Evolutionary conservation across 2,329 filamentous ascomycete species (phyloP), one percentile per base, ranked within the genome.

Genomic region (Pyrenophora tritici-repentis): DNA sequence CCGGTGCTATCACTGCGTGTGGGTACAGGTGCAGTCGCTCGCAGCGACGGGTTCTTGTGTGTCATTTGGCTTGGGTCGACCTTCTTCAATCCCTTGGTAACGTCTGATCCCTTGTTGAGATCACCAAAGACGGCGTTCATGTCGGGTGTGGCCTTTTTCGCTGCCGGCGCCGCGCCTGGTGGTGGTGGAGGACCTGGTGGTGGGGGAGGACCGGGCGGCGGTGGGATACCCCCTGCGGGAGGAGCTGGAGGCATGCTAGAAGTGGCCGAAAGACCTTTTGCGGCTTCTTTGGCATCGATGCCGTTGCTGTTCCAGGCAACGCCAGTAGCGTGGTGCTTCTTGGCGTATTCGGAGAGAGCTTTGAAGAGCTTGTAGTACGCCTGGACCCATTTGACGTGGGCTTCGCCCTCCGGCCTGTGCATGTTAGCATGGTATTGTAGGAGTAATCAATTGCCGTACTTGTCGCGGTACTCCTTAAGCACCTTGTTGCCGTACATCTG

Each of bases 31-130:
- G 89, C 88, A 54, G 80, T 80, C 18, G 89, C 83, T 56, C 94
- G 87, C 50, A 99, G 80, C 8, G 86, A 85, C 12, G 94, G 94
- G 76, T 99, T 99, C 80, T 97, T 97, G 78, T 99, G 94, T 53
- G 94, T 99, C 93, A 97, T 97, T 74, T 97, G 83, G 46, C 89
- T 94, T 70, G 87, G 88, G 77, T 97, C 93, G 42, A 99, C 94
- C 79, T 97, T 99, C 61, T 89, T 88, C 31, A 99, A 81, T 26
- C 89, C 87, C 60, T 90, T 86, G 3, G 94, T 99, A 53, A 99
- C 90, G n/a, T 84, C 81, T 53, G 90, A 86, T 50, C 94, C 94
- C 72, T 88, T 87, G 76, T 97, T 97, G 45, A 99, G 79, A 61
- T 97, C 89, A 34, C 87, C 88, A 73, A 99, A 99, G 2, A 99